Evolutionary conservation across 2,329 filamentous ascomycete genomes (phyloP).

Genomic region (Pseudogymnoascus sp.): DNA sequence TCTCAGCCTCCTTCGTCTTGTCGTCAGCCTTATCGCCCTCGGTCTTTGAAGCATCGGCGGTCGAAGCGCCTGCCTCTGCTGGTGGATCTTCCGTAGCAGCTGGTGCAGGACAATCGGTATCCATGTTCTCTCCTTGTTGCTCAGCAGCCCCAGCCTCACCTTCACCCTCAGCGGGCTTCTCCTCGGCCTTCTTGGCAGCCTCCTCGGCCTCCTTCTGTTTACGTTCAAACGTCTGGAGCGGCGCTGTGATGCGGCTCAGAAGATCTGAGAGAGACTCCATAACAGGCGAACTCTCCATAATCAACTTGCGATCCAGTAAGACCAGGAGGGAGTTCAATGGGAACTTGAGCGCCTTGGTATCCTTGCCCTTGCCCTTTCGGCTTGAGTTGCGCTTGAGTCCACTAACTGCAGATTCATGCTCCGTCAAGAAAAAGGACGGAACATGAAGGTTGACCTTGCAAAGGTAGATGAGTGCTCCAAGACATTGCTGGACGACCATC

Average conservation of each 20-base stretch:
- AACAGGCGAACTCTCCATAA: constrained; percentile 93
- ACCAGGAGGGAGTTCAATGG: constrained; percentile 85
- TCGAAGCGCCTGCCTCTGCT: constrained; percentile 15
- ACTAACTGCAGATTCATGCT: constrained; percentile 70
- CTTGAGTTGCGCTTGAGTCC: constrained; percentile 67
- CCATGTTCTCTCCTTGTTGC: background rate
- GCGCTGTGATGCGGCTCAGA: constrained; percentile 79
- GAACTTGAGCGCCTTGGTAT: constrained; percentile 74
- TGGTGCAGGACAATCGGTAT: constrained; percentile 20
- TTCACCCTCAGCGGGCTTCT: constrained; percentile 26
- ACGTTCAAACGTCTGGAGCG: constrained; percentile 71
- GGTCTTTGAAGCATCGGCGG: constrained; percentile 14
- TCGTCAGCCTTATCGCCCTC: constrained; percentile 16
- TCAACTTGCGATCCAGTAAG: constrained; percentile 83
- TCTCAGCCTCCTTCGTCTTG: constrained; percentile 22
- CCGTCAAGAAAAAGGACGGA: constrained; percentile 83
- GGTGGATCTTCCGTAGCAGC: constrained; percentile 10
- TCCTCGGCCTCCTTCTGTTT: constrained; percentile 68
- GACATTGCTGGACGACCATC: constrained; percentile 90
- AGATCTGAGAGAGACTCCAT: constrained; percentile 90
- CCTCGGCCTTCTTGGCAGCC: constrained; percentile 37
- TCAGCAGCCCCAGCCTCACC: constrained; percentile 18
- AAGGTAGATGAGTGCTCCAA: constrained; percentile 75
- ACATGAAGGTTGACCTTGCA: constrained; percentile 75
- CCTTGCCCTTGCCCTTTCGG: constrained; percentile 82